These are phyloP conservation scores for Metschnikowia reukaufii DNA, from an alignment of 805 yeast genomes.

Conservation along the genomic window DNA sequence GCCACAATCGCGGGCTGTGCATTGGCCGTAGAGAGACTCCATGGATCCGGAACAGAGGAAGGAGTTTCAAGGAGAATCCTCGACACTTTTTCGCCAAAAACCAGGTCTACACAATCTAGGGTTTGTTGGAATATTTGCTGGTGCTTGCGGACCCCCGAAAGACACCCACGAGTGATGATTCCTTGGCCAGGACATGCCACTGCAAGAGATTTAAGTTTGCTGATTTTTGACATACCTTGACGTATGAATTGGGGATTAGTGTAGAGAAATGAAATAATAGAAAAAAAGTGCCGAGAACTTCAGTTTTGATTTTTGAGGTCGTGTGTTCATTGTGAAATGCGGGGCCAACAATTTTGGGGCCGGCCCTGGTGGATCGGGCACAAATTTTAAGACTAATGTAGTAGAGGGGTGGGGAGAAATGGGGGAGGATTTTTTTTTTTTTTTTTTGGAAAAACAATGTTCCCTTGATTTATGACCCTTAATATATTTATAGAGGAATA, in stretches of 20 bases:
- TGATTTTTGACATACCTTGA: not conserved
- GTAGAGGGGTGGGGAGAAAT: too few relatives aligned
- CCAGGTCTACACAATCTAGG: slow-evolving; percentile 17
- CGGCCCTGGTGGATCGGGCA: too few relatives aligned
- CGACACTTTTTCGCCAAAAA: slow-evolving; percentile 13
- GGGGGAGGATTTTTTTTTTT: too few relatives aligned
- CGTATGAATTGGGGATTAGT: not conserved
- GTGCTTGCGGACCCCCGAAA: slow-evolving; percentile 10
- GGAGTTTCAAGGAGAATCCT: slow-evolving; percentile 13
- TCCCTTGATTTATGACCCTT: too few relatives aligned
- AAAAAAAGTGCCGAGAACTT: too few relatives aligned
- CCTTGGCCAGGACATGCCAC: slow-evolving; percentile 24
- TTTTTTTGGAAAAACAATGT: too few relatives aligned
- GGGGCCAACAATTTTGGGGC: too few relatives aligned
- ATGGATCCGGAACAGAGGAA: slow-evolving; percentile 12
- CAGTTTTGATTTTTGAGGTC: too few relatives aligned
- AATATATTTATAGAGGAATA: too few relatives aligned
- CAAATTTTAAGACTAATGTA: too few relatives aligned
- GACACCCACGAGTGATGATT: slow-evolving; percentile 18
- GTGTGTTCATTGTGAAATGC: too few relatives aligned
- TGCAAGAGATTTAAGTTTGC: slow-evolving; percentile 9
- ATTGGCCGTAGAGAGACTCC: slow-evolving; percentile 26
- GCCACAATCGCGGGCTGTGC: slow-evolving; percentile 58
- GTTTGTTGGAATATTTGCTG: slow-evolving; percentile 10
- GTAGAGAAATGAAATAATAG: too few relatives aligned